Conservation (phyloP, 2,329 filamentous ascomycete species). For the Fusarium pseudonygamai region DNA sequence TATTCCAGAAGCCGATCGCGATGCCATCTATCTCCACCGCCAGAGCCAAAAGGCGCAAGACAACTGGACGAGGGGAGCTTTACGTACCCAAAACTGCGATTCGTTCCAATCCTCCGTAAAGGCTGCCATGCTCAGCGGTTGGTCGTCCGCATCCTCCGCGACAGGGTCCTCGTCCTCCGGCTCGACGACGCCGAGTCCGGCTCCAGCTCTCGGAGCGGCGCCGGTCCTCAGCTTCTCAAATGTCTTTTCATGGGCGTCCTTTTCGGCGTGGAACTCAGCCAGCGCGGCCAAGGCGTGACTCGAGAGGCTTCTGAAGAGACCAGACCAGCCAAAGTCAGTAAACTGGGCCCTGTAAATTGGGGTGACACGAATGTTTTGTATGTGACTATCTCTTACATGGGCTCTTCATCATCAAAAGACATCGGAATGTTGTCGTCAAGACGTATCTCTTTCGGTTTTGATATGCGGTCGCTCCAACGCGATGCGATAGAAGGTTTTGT, state of each 20-base stretch:
- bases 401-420: conserved; percentile 56
- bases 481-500: conserved; percentile 17
- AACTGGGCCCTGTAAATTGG: background rate
- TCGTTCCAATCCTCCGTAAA: conserved; percentile 87
- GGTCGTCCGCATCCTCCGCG: conserved; percentile 55
- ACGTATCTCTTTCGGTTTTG: background rate
- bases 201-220: conserved; percentile 26
- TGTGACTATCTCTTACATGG: conserved; percentile 50
- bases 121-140: conserved; percentile 67
- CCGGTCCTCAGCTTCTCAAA: conserved; percentile 68
- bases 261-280: conserved; percentile 77
- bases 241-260: conserved; percentile 70
- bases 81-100: conserved; percentile 81
- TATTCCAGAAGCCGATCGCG: conserved; percentile 27
- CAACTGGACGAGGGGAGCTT: conserved; percentile 9
- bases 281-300: conserved; percentile 73
- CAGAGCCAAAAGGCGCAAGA: background rate
- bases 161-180: conserved; percentile 42
- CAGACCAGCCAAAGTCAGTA: conserved; percentile 10
- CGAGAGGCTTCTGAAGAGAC: conserved; percentile 62
- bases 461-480: background rate
- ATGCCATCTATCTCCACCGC: conserved; percentile 37
- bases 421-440: conserved; percentile 31
- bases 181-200: conserved; percentile 51
- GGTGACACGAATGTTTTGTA: background rate